Evolutionary conservation across 2,329 filamentous ascomycete genomes (phyloP), one percentile per base, ranked within the genome.

Genomic region (Penicillium crustosum): DNA sequence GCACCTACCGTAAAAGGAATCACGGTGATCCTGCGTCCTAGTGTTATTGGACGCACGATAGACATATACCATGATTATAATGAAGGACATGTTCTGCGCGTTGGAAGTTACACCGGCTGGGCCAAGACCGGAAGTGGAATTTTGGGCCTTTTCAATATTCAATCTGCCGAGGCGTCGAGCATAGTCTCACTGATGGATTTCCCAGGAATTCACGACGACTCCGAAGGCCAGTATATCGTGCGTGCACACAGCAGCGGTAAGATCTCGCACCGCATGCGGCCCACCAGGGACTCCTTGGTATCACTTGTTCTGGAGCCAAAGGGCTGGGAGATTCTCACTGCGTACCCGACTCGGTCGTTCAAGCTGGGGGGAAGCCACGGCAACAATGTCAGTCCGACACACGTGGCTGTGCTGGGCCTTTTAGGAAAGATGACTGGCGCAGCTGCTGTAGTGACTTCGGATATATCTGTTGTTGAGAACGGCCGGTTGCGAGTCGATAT

Each of bases 351-450:
- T 2, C 79, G 81, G 0, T 73, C 79, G 0, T 86, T 93, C 62
- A 67, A 58, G 4, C 45, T 76, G 29, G 66, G 57, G 17, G 58
- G 58, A 17, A 73, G 69, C 3, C 66, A 71, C 21, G 69, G 70
- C 19, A 68, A 70, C 1, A 65, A 67, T 0, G 77, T 76, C 29
- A 61, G 29, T 3, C 49, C 60, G 5, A 73, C 69, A 6, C 62
- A 74, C 43, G 79, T 93, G 2, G 86, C 90, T 0, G 86, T 89
- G 19, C 74, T 97, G 0, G 93, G 93, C 0, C 78, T 97, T 2
- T 63, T 96, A 4, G 89, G 84, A 2, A 96, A 97, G 74, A 96
- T 97, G 90, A 91, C 91, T 0, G 93, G 92, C 0, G 86, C 88
- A 0, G 92, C 91, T 1, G 92, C 91, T 0, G 82, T 96, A 8